Evolutionary conservation across 148 eudicot species (phyloP).

Genomic region (Camellia japonica): DNA sequence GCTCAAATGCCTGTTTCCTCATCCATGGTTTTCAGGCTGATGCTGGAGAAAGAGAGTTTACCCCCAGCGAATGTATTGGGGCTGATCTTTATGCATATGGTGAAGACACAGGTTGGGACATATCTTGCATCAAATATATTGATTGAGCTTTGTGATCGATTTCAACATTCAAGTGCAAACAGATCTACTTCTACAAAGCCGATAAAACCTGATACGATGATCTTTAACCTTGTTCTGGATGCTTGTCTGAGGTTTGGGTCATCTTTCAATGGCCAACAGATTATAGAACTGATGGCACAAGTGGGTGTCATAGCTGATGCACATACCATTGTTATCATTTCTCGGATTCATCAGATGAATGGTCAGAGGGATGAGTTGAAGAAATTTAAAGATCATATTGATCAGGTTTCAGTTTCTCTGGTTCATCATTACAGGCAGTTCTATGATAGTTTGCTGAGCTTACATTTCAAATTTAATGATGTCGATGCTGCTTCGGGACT

Average conservation of each 20-base stretch:
- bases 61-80: slow-evolving; percentile 46
- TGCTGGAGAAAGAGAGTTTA: slow-evolving; percentile 47
- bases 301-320: slow-evolving; percentile 64
- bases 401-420: slow-evolving; percentile 45
- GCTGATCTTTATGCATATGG: slow-evolving; percentile 70
- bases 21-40: slow-evolving; percentile 61
- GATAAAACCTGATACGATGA: slow-evolving; percentile 48
- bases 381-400: slow-evolving; percentile 54
- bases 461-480: slow-evolving; percentile 73
- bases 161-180: slow-evolving; percentile 25
- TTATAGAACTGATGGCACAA: slow-evolving; percentile 74
- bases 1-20: slow-evolving; percentile 69
- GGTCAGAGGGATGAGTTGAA: slow-evolving; percentile 75
- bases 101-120: slow-evolving; percentile 67
- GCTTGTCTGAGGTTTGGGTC: slow-evolving; percentile 62
- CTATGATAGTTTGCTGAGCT: slow-evolving; percentile 62
- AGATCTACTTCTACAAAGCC: slow-evolving; percentile 31
- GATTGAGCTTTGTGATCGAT: slow-evolving; percentile 54
- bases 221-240: slow-evolving; percentile 80
- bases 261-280: slow-evolving; percentile 59
- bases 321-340: slow-evolving; percentile 52
- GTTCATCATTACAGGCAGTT: slow-evolving; percentile 54
- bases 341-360: slow-evolving; percentile 68
- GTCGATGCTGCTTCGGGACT: slow-evolving; percentile 62
- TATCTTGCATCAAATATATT: slow-evolving; percentile 72